Percentiles rank a stretch among this genome's conserved stretches.
Conservation (phyloP, 176 grass and related monocot genomes). For the barley (Hordeum vulgare) region DNA sequence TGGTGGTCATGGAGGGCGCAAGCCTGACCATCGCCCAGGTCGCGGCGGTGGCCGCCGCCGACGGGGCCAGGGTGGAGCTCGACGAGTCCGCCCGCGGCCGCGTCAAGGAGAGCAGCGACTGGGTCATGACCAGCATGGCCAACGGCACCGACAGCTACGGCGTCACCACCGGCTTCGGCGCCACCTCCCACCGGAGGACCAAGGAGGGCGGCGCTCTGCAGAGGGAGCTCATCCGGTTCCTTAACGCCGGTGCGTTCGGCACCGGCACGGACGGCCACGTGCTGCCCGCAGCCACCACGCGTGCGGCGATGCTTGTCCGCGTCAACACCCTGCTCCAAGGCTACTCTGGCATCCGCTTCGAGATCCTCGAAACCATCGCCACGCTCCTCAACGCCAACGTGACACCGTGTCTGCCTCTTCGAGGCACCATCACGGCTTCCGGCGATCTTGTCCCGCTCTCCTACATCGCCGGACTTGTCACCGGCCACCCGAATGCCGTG, state of each 20-base stretch:
- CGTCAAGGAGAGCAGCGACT: conserved; percentile 3
- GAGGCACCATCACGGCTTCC: not conserved
- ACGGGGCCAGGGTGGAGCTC: conserved; percentile 8
- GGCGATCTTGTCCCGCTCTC: not conserved
- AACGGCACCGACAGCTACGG: conserved; percentile 8
- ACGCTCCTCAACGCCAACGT: conserved; percentile 41
- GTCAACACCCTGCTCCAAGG: conserved; percentile 54
- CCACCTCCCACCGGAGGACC: not conserved
- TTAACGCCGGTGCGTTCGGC: conserved; percentile 52
- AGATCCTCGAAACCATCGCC: conserved; percentile 44
- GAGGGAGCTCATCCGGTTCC: conserved; percentile 7
- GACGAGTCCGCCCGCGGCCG: not conserved
- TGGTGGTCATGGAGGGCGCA: conserved; percentile 58
- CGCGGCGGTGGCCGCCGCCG: conserved; percentile 45
- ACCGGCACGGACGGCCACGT: conserved; percentile 29
- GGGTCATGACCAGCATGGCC: conserved; percentile 6
- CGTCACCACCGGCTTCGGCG: not conserved
- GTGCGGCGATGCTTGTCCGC: conserved; percentile 51
- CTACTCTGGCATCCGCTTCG: conserved; percentile 52
- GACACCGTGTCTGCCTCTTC: conserved; percentile 37
- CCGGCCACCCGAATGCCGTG: not conserved
- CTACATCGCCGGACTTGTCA: not conserved
- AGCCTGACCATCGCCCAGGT: conserved; percentile 61
- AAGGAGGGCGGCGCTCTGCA: conserved; percentile 2
- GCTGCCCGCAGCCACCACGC: conserved; percentile 20